Evolutionary conservation across 345 rosid species (phyloP).

Genomic region (Cardamine chenopodiifolia): DNA sequence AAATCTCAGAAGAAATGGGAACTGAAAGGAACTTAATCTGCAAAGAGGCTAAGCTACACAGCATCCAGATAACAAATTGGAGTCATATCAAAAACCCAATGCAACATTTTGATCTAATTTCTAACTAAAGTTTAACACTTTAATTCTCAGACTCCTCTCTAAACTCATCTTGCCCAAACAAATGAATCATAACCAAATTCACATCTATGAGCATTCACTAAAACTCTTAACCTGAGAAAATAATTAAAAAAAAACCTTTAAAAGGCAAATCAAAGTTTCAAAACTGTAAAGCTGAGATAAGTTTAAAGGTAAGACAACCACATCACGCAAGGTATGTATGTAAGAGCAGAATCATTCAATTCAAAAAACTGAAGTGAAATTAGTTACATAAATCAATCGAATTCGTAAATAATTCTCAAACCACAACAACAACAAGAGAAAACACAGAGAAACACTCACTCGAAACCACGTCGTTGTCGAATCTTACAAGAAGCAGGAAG

Average conservation of each 20-base stretch:
- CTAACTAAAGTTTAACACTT: background rate
- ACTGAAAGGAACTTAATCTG: background rate
- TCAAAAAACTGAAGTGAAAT: background rate
- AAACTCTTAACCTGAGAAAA: constrained; percentile 11
- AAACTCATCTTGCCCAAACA: background rate
- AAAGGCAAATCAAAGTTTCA: background rate
- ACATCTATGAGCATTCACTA: constrained; percentile 5
- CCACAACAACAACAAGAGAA: background rate
- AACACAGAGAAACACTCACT: constrained; percentile 45
- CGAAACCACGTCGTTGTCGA: constrained; percentile 60
- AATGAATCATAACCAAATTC: background rate
- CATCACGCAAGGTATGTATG: constrained; percentile 13
- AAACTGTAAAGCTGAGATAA: background rate
- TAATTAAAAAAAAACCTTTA: background rate
- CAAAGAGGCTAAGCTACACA: constrained; percentile 6
- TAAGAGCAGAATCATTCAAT: constrained; percentile 5
- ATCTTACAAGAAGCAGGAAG: constrained; percentile 73
- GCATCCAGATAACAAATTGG: background rate
- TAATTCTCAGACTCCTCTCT: background rate
- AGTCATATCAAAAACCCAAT: background rate
- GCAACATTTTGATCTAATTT: background rate
- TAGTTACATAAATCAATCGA: background rate
- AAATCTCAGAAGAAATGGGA: constrained; percentile 6
- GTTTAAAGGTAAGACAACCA: constrained; percentile 12
- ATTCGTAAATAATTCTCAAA: background rate